Evolutionary conservation across 2,329 filamentous ascomycete species (phyloP).

Genomic region (Aspergillus eucalypticola): DNA sequence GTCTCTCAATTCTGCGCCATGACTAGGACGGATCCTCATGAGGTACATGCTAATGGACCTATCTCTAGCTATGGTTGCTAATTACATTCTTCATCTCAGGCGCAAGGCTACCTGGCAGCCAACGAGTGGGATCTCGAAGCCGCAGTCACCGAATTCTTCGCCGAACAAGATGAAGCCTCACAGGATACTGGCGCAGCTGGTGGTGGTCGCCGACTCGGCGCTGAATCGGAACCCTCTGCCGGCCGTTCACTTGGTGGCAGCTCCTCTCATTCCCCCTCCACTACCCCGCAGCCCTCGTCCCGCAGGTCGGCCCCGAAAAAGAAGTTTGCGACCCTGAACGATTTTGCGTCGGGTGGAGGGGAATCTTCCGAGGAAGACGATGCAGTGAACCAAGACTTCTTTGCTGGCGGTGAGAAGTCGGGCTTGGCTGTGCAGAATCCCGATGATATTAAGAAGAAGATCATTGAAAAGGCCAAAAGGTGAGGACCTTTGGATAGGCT

Average conservation of each 20-base stretch:
- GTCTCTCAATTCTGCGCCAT: constrained; percentile 58
- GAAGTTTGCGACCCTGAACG: constrained; percentile 51
- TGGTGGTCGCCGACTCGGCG: constrained; percentile 28
- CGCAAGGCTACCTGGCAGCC: constrained; percentile 64
- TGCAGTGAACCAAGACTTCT: constrained; percentile 58
- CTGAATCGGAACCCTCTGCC: constrained; percentile 24
- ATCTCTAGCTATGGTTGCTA: constrained; percentile 1
- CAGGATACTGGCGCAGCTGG: constrained; percentile 33
- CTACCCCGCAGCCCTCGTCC: constrained; percentile 32
- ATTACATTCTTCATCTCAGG: constrained; percentile 49
- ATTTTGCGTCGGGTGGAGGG: constrained; percentile 43
- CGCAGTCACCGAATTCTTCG: constrained; percentile 64
- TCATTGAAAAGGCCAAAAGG: constrained; percentile 50
- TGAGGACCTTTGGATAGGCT: constrained; percentile 16
- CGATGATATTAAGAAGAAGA: constrained; percentile 55
- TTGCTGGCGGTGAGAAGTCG: constrained; percentile 67
- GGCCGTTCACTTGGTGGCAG: constrained; percentile 38
- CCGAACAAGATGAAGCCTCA: constrained; percentile 45
- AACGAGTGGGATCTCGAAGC: constrained; percentile 67
- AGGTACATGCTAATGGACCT: constrained; percentile 40
- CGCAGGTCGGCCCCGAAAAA: constrained; percentile 39
- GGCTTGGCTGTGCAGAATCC: constrained; percentile 68
- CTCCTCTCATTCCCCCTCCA: constrained; percentile 31
- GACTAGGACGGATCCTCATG: constrained; percentile 53
- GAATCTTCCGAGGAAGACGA: constrained; percentile 54